Evolutionary conservation across 2,329 filamentous ascomycete genomes (phyloP).

Genomic region (Colletotrichum musicola): DNA sequence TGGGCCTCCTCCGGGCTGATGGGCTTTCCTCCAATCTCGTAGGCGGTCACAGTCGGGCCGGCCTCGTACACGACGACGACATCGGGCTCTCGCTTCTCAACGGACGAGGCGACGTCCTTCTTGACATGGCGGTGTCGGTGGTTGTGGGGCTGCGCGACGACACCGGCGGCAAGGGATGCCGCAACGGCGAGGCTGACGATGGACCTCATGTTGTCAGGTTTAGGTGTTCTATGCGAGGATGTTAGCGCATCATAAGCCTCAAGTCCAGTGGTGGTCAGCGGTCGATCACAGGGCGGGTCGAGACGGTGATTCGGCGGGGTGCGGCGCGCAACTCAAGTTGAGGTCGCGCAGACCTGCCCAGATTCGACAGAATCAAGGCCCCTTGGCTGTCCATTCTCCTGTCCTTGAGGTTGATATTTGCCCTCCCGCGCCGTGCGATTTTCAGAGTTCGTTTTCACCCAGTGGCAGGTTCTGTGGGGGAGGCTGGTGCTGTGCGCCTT

Average conservation of each 20-base stretch:
- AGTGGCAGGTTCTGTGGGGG: not conserved
- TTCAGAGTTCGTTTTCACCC: too few species aligned
- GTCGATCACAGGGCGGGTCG: not conserved
- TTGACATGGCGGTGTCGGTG: constrained; percentile 71
- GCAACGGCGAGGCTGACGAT: constrained; percentile 63
- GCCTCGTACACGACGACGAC: constrained; percentile 67
- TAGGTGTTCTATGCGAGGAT: constrained; percentile 13
- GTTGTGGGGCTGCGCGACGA: constrained; percentile 69
- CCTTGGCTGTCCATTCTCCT: not conserved
- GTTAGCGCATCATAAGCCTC: constrained; percentile 22
- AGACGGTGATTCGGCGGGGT: not conserved
- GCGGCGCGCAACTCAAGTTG: not conserved
- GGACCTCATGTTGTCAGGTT: constrained; percentile 59
- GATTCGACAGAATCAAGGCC: not conserved
- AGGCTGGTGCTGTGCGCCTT: constrained; percentile 2
- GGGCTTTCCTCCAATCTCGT: constrained; percentile 75
- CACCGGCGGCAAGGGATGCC: constrained; percentile 65
- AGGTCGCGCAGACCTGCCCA: not conserved
- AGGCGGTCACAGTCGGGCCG: constrained; percentile 76
- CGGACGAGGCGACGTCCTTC: constrained; percentile 61
- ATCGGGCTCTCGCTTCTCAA: constrained; percentile 61
- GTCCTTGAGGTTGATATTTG: not conserved
- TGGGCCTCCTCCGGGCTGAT: constrained; percentile 76
- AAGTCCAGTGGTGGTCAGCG: not conserved
- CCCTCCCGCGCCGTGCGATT: not conserved